Conservation (phyloP, 352 stramenopile genomes). For the Phytophthora capsici region DNA sequence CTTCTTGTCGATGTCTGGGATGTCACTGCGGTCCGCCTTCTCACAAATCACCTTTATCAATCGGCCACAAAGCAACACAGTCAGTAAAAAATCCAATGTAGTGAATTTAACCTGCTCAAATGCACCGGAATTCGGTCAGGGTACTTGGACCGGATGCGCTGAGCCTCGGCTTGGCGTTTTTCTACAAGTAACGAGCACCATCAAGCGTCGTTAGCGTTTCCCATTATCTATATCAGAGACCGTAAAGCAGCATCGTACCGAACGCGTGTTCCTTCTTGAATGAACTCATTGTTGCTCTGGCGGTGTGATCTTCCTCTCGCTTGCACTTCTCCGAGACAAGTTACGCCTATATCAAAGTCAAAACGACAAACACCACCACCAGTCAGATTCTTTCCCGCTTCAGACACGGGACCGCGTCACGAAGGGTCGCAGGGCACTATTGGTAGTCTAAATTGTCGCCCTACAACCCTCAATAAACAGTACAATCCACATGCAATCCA, state of each 20-base stretch:
- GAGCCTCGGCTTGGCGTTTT: constrained; percentile 97
- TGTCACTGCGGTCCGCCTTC: constrained; percentile 97
- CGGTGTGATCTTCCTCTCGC: constrained; percentile 16
- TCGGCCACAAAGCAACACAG: not conserved
- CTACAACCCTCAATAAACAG: constrained; percentile 17
- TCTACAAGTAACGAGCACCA: constrained; percentile 61
- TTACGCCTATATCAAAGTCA: constrained; percentile 28
- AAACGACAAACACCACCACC: constrained; percentile 17
- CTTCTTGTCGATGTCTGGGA: constrained; percentile 99
- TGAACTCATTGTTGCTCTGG: constrained; percentile 71
- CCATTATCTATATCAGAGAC: not conserved
- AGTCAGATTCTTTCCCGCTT: constrained; percentile 30
- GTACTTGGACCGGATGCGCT: constrained; percentile 99
- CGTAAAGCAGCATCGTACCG: constrained; percentile 47
- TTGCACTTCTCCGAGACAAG: constrained; percentile 20
- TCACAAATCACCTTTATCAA: constrained; percentile 87
- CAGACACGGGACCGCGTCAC: not conserved
- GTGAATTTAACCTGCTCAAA: not conserved
- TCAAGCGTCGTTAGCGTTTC: constrained; percentile 24
- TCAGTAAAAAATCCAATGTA: constrained; percentile 3
- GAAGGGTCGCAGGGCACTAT: constrained; percentile 26
- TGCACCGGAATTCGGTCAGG: constrained; percentile 96
- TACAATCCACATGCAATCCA: constrained; percentile 5
- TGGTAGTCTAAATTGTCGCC: constrained; percentile 5
- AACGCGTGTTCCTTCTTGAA: constrained; percentile 93